Base-by-base conservation (phyloP, 2,329 filamentous ascomycete genomes). In the Cadophora gregata region DNA sequence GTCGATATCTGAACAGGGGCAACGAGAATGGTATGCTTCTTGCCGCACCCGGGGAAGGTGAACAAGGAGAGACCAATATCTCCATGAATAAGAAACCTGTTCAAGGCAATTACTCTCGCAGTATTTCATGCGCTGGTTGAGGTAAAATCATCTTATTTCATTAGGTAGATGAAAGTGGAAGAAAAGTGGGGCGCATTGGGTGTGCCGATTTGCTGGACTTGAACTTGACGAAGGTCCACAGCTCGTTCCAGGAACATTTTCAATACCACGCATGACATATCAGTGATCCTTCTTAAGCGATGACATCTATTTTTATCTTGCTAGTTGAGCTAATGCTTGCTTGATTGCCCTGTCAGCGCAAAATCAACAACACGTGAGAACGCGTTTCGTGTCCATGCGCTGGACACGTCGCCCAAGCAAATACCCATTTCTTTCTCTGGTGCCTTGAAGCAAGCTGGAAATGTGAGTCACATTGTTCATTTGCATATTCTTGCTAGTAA, bases 281-380 rank as follows among this genome's bases (percentile, higher is more conserved):
- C n/a, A n/a, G n/a, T n/a, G n/a, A n/a, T n/a, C n/a, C n/a, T 50
- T 24, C 19, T 29, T 10, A 14, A 5, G 7, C 6, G 19, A 48
- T 21, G 16, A 25, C 27, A 1, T 31, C 2, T 4, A 53, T n/a
- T 53, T 6, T 31, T 27, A 24, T 14, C 50, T 53, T 53, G 14
- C 25, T 36, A 8, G 8, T 7, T 38, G 10, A 12, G 33, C n/a
- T 31, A 4, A 4, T 38, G 55, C 31, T 29, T 36, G 19, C 24
- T 24, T 25, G 31, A 24, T 12, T 25, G 33, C 21, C 31, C 14
- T 58, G 55, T 9, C 21, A 36, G 33, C 7, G 25, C 21, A 21
- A 29, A 8, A 56, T 36, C 29, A 31, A 6, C 55, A 58, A 16
- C 55, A 58, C 55, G 55, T 58, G 31, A 58, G 31, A 24, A 9